Evolutionary conservation across 371 early-diverging fungal genomes (phyloP).

Genomic region (Sporodiniella umbellata): DNA sequence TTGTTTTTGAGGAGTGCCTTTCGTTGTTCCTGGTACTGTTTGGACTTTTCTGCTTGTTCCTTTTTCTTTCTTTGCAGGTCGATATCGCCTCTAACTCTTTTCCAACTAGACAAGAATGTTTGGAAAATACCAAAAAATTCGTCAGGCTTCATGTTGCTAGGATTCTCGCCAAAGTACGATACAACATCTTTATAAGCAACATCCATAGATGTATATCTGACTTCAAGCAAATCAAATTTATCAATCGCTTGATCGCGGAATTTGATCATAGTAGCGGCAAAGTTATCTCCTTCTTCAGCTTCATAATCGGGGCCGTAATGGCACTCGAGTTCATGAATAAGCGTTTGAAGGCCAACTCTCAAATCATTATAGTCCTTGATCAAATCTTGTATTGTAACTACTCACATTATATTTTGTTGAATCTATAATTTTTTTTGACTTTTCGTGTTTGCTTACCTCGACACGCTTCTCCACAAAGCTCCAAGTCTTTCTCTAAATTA

Average conservation of each 20-base stretch:
- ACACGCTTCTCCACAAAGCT: conserved; percentile 72
- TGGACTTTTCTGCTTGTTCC: conserved; percentile 38
- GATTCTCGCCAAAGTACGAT: conserved; percentile 81
- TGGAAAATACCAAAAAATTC: conserved; percentile 89
- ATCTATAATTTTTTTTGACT: background rate
- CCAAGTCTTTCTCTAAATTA: conserved; percentile 63
- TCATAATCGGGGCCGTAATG: conserved; percentile 33
- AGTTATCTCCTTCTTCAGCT: conserved; percentile 31
- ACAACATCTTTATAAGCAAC: conserved; percentile 67
- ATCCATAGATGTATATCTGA: conserved; percentile 58
- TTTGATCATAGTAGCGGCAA: conserved; percentile 39
- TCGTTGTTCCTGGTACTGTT: conserved; percentile 45
- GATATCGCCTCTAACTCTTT: conserved; percentile 40
- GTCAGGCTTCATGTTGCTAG: conserved; percentile 76
- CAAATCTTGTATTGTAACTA: conserved; percentile 58
- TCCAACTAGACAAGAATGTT: conserved; percentile 74
- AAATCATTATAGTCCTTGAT: conserved; percentile 56
- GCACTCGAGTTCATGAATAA: conserved; percentile 46
- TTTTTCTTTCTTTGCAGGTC: conserved; percentile 26
- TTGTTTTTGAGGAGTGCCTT: conserved; percentile 33
- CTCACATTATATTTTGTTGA: background rate
- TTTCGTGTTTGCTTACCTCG: conserved; percentile 49
- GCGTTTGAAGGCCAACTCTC: conserved; percentile 54
- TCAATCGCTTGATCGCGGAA: conserved; percentile 51
- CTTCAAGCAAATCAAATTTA: conserved; percentile 48